Evolutionary conservation across 1,139 yeast species (phyloP).

Genomic region (Taphrina deformans): DNA sequence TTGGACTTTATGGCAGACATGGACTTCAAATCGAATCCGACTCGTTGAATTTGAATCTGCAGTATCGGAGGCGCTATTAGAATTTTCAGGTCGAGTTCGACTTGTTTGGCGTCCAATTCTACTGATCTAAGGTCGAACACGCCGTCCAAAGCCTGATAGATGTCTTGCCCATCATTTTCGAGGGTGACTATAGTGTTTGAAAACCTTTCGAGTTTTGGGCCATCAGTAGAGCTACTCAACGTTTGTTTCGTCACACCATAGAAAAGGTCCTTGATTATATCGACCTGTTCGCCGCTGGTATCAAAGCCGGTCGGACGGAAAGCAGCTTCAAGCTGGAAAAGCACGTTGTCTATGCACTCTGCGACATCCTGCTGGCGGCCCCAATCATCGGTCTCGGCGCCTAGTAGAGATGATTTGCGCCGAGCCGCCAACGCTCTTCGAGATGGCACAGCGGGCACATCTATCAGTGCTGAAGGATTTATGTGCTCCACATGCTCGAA

Average conservation of each 20-base stretch:
- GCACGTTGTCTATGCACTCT: constrained; percentile 91
- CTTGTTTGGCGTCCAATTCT: constrained; percentile 69
- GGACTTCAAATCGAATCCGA: constrained; percentile 74
- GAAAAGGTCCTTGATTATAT: constrained; percentile 72
- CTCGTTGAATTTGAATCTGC: constrained; percentile 92
- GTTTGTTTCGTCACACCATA: constrained; percentile 70
- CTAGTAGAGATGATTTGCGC: constrained; percentile 36
- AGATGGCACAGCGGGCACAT: constrained; percentile 24
- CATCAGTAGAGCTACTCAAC: constrained; percentile 45
- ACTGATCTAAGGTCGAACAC: constrained; percentile 76
- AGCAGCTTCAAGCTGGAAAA: constrained; percentile 92
- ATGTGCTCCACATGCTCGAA: background rate
- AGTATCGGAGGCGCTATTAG: constrained; percentile 72
- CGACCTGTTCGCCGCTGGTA: constrained; percentile 75
- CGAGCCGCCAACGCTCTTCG: background rate
- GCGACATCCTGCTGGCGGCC: constrained; percentile 97
- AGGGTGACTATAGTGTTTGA: constrained; percentile 79
- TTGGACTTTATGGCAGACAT: constrained; percentile 77
- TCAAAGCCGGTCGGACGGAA: constrained; percentile 65
- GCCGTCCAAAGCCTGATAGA: constrained; percentile 85
- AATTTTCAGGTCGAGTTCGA: constrained; percentile 66
- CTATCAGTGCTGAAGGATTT: background rate
- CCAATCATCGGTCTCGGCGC: constrained; percentile 31
- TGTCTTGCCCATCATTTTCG: constrained; percentile 81
- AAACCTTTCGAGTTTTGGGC: constrained; percentile 68